A percentile compares a stretch with the other conserved stretches of the same genome.
These are phyloP conservation scores for Cutaneotrichosporon daszewskae DNA, from an alignment of 1,284 basidiomycete genomes.

Conservation along the genomic window DNA sequence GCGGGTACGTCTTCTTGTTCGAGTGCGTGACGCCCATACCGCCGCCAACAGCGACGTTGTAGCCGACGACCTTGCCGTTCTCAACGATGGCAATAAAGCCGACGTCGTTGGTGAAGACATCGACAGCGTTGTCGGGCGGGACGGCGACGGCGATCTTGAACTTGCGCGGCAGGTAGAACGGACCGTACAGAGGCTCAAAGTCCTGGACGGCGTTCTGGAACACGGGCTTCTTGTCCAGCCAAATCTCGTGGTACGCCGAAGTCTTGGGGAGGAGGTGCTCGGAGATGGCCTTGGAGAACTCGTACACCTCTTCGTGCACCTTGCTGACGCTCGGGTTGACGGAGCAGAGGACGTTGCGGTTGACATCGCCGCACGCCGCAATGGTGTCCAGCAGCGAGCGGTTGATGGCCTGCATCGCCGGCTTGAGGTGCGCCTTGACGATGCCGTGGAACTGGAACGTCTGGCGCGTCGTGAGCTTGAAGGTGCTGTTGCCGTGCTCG, in stretches of 20 bases:
- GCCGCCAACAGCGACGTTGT: conserved; percentile 86
- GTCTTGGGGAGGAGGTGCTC: conserved; percentile 84
- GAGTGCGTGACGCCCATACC: conserved; percentile 99
- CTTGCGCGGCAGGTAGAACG: conserved; percentile 95
- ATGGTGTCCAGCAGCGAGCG: conserved; percentile 86
- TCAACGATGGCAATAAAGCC: conserved; percentile 91
- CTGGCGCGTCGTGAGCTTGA: conserved; percentile 96
- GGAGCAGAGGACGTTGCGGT: conserved; percentile 83
- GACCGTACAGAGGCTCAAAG: conserved; percentile 92
- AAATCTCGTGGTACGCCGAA: conserved; percentile 96
- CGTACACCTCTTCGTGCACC: conserved; percentile 76
- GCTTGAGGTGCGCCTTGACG: conserved; percentile 90
- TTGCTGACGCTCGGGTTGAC: conserved; percentile 82
- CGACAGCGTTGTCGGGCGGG: conserved; percentile 93
- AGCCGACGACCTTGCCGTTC: conserved; percentile 68
- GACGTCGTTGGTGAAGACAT: conserved; percentile 92
- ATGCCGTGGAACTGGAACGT: conserved; percentile 99
- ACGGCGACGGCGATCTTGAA: conserved; percentile 98
- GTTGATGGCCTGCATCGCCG: conserved; percentile 95
- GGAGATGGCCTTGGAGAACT: conserved; percentile 80
- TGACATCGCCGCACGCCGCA: conserved; percentile 94
- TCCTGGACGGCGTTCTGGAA: conserved; percentile 87
- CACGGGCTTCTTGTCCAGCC: conserved; percentile 94
- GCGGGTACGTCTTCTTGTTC: conserved; percentile 98
- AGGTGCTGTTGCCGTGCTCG: conserved; percentile 86